Percentiles rank a stretch among this genome's conserved stretches.
phyloP scores from a whole-genome alignment of 805 yeast genomes.

The Kregervanrija fluxuum region DNA sequence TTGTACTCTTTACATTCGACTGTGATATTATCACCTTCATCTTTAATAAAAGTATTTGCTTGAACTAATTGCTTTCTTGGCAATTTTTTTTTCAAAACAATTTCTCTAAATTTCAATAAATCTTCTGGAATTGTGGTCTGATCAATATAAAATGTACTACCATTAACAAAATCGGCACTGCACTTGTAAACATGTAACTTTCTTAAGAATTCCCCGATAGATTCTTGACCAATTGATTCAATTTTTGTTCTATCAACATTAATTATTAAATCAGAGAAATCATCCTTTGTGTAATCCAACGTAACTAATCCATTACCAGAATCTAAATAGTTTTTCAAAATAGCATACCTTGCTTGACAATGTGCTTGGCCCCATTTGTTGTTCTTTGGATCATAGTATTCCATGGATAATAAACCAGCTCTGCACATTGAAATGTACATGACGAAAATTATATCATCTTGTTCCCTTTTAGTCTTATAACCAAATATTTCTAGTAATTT shows the following conservation, averaged over 20 bases:
- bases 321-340: slow-evolving; percentile 64
- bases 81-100: slow-evolving; percentile 61
- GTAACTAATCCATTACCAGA: slow-evolving; percentile 48
- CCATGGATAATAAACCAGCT: slow-evolving; percentile 78
- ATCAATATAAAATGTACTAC: slow-evolving; percentile 54
- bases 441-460: slow-evolving; percentile 54
- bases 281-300: slow-evolving; percentile 40
- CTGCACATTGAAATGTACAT: slow-evolving; percentile 80
- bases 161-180: slow-evolving; percentile 63
- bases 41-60: slow-evolving; percentile 55
- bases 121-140: slow-evolving; percentile 65
- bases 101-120: slow-evolving; percentile 56
- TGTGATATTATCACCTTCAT: slow-evolving; percentile 19
- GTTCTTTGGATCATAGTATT: slow-evolving; percentile 79
- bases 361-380: slow-evolving; percentile 93
- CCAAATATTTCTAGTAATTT: slow-evolving; percentile 70
- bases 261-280: slow-evolving; percentile 53
- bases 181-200: slow-evolving; percentile 76
- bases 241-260: slow-evolving; percentile 56
- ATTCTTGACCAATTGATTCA: slow-evolving; percentile 60
- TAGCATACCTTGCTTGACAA: slow-evolving; percentile 88
- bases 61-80: slow-evolving; percentile 84
- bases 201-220: slow-evolving; percentile 62
- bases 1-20: slow-evolving; percentile 66
- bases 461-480: slow-evolving; percentile 46